Evolutionary conservation across 192 early-diverging fungal genomes (phyloP).

Genomic region (Linnemannia hyalina): DNA sequence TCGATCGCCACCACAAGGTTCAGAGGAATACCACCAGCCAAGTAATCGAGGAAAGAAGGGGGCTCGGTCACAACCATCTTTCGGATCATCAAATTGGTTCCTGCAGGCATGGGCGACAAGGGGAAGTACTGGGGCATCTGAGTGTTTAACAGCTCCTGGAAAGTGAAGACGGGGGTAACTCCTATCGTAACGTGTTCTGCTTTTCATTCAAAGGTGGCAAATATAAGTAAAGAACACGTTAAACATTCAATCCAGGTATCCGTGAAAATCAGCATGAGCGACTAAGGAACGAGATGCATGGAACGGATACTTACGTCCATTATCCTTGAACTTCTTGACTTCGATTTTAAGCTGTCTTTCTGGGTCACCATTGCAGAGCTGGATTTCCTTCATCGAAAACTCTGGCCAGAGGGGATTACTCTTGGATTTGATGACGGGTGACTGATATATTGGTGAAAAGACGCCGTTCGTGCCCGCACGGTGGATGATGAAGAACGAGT

Average conservation of each 20-base stretch:
- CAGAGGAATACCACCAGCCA: constrained; percentile 66
- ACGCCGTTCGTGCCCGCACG: constrained; percentile 56
- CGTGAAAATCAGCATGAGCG: neutral
- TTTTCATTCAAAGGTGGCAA: constrained; percentile 13
- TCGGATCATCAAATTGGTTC: constrained; percentile 42
- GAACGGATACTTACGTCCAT: constrained; percentile 35
- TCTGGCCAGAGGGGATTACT: constrained; percentile 47
- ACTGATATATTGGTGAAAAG: constrained; percentile 56
- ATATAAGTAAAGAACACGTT: neutral
- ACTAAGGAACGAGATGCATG: neutral
- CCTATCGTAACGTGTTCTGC: constrained; percentile 53
- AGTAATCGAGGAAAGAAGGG: constrained; percentile 68
- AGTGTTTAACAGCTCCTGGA: constrained; percentile 33
- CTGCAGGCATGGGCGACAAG: constrained; percentile 42
- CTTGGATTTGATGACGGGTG: constrained; percentile 21
- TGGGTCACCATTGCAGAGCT: constrained; percentile 56
- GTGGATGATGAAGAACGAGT: constrained; percentile 53
- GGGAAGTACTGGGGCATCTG: constrained; percentile 39
- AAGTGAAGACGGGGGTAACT: constrained; percentile 31
- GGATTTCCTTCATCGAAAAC: constrained; percentile 50
- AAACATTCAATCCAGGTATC: neutral
- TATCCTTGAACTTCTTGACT: constrained; percentile 50
- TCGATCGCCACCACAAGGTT: constrained; percentile 71
- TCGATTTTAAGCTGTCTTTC: constrained; percentile 49
- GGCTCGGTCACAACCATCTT: constrained; percentile 56